phyloP scores from a whole-genome alignment of 208 protist species.

The Wallacemonas sp. region DNA sequence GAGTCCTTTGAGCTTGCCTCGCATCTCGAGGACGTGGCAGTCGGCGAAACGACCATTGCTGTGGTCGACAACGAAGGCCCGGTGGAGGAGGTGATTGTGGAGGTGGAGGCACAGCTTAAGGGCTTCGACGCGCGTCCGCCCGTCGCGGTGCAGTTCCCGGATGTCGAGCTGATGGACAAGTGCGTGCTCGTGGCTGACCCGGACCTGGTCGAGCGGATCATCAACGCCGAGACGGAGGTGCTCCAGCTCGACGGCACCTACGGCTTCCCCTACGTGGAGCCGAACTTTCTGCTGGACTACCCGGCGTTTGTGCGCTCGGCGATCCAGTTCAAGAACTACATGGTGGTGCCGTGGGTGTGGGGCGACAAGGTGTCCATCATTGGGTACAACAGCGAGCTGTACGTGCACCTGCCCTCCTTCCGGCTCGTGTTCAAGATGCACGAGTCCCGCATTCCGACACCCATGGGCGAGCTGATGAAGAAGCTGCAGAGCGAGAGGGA shows the following conservation, averaged over 20 bases:
- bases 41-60: slow-evolving; percentile 28
- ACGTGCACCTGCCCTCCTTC: slow-evolving; percentile 81
- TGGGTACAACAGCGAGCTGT: slow-evolving; percentile 59
- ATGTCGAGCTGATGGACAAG: slow-evolving; percentile 59
- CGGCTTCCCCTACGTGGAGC: slow-evolving; percentile 77
- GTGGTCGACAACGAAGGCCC: slow-evolving; percentile 52
- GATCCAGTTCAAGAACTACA: slow-evolving; percentile 63
- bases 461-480: slow-evolving; percentile 33
- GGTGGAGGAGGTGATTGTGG: slow-evolving; percentile 34
- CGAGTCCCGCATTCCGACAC: slow-evolving; percentile 22
- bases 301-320: slow-evolving; percentile 67
- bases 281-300: slow-evolving; percentile 87
- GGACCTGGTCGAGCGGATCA: slow-evolving; percentile 47
- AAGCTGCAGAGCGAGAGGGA: slow-evolving; percentile 23
- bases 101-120: slow-evolving; percentile 29
- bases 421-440: slow-evolving; percentile 64
- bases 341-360: slow-evolving; percentile 76
- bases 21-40: slow-evolving; percentile 30
- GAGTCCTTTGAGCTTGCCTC: slow-evolving; percentile 83
- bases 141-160: slow-evolving; percentile 43
- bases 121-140: slow-evolving; percentile 31
- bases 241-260: slow-evolving; percentile 37
- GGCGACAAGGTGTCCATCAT: slow-evolving; percentile 82
- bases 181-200: slow-evolving; percentile 60
- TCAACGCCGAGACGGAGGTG: slow-evolving; percentile 43